Conservation (phyloP, 345 rosid genomes). For the Raphanus sativus region DNA sequence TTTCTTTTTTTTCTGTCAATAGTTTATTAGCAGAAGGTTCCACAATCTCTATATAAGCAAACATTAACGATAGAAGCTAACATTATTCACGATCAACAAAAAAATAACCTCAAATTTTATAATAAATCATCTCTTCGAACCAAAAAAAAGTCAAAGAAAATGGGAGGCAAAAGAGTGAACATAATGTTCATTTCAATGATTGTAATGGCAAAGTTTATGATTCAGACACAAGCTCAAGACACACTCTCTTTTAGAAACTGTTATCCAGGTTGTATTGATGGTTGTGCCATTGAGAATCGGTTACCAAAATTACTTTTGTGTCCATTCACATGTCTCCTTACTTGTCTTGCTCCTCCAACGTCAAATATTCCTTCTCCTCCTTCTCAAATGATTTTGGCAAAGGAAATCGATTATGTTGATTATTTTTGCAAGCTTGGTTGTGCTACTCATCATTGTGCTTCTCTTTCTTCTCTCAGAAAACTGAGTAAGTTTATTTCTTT, state of each 20-base stretch:
- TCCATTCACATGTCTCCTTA: neutral
- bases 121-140: neutral
- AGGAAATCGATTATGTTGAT: neutral
- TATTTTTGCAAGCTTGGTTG: constrained; percentile 31
- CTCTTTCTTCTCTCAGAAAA: constrained; percentile 13
- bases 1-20: neutral
- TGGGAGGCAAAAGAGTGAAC: constrained; percentile 23
- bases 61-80: neutral
- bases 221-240: constrained; percentile 14
- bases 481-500: constrained; percentile 11
- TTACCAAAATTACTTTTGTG: neutral
- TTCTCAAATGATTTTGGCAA: neutral
- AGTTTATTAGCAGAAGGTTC: neutral
- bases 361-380: neutral
- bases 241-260: neutral
- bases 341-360: neutral
- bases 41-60: constrained; percentile 18
- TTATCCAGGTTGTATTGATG: neutral
- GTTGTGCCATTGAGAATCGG: neutral
- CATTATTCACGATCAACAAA: constrained; percentile 1
- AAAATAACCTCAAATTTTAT: neutral
- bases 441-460: constrained; percentile 23
- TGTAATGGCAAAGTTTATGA: constrained; percentile 7
- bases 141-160: neutral
- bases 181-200: constrained; percentile 5